phyloP scores from a whole-genome alignment of 179 eudicot species.

The Spinacia oleracea region DNA sequence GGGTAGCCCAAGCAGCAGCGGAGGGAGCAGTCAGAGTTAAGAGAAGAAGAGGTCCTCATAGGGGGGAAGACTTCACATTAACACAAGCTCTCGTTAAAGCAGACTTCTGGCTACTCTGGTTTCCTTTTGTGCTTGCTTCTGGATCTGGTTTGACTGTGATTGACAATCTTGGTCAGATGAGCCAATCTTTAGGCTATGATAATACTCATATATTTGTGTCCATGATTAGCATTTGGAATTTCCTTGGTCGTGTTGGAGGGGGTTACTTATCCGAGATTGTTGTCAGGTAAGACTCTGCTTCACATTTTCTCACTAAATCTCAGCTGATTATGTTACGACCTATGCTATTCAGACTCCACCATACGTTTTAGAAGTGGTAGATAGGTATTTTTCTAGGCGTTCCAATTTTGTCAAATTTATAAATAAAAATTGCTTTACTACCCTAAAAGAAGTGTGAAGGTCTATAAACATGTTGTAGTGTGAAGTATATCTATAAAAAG shows the following conservation, averaged over 20 bases:
- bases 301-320: neutral
- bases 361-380: neutral
- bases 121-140: constrained; percentile 48
- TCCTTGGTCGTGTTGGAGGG: constrained; percentile 63
- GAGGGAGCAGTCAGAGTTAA: constrained; percentile 57
- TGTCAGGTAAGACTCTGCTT: constrained; percentile 40
- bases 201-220: constrained; percentile 56
- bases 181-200: constrained; percentile 54
- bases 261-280: constrained; percentile 57
- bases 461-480: neutral
- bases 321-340: neutral
- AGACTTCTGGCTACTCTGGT: constrained; percentile 56
- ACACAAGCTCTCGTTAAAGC: constrained; percentile 59
- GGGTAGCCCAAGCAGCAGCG: constrained; percentile 56
- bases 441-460: neutral
- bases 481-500: neutral
- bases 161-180: constrained; percentile 65
- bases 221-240: constrained; percentile 65
- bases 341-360: constrained; percentile 1
- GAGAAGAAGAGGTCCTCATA: constrained; percentile 54
- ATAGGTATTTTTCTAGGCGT: neutral
- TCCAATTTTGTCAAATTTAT: neutral
- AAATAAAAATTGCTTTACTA: too few relatives aligned
- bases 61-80: constrained; percentile 65
- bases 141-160: constrained; percentile 64